Evolutionary conservation across 73 alveolate species (phyloP).

Genomic region (Tetrahymena malaccensis): DNA sequence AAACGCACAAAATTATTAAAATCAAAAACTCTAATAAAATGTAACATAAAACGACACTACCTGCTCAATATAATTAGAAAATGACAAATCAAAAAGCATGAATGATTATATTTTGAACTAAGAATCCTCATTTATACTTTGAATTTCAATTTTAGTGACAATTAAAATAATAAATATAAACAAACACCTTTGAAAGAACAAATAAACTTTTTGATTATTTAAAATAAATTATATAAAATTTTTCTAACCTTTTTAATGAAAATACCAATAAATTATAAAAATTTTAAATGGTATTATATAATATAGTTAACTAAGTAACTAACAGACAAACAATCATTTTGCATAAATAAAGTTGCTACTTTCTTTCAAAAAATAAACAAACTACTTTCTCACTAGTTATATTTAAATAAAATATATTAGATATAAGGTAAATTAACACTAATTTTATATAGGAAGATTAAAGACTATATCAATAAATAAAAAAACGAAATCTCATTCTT

Average conservation of each 20-base stretch:
- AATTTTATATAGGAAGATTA: background rate
- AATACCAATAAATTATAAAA: no score
- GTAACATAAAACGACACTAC: background rate
- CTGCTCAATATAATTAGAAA: background rate
- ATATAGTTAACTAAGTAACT: no score
- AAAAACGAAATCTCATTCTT: background rate
- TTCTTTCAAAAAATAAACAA: background rate
- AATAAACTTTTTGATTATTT: background rate
- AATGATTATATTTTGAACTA: background rate
- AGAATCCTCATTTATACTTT: background rate
- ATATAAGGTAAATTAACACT: background rate
- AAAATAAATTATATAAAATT: no score
- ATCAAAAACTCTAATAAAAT: background rate
- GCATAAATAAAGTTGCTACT: background rate
- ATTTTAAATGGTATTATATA: no score
- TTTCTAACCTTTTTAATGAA: no score
- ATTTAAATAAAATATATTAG: background rate
- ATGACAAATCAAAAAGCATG: background rate
- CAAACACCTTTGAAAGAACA: background rate
- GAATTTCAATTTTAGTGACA: background rate
- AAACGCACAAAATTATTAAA: background rate
- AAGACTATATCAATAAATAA: no score
- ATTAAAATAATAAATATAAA: background rate
- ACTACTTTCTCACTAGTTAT: background rate
- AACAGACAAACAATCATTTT: no score